A percentile compares a stretch with the other conserved stretches of the same genome.
phyloP scores from a whole-genome alignment of 306 rosid species.

The Notholithocarpus densiflorus region DNA sequence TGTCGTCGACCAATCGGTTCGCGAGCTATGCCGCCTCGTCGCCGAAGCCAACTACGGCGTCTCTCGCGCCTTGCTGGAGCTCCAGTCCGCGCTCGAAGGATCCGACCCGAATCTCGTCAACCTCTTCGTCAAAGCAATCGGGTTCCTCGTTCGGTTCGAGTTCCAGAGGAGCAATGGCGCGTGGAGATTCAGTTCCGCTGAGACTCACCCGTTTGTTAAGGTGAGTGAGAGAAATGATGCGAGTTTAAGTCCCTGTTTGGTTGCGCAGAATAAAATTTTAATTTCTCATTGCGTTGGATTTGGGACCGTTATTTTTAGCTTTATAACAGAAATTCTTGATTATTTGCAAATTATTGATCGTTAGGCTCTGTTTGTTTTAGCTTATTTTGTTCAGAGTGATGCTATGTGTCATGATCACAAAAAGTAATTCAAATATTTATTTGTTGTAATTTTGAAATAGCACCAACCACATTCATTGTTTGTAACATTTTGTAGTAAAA shows the following conservation, averaged over 20 bases:
- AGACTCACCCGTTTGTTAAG: slow-evolving; percentile 71
- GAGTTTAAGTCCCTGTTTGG: background rate
- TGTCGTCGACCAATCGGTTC: slow-evolving; percentile 80
- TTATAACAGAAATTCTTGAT: too few relatives aligned
- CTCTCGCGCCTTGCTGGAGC: slow-evolving; percentile 58
- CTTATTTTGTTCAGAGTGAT: too few relatives aligned
- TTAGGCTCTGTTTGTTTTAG: too few relatives aligned
- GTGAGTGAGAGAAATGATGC: slow-evolving; percentile 35
- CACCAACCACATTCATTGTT: too few relatives aligned
- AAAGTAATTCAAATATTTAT: too few relatives aligned
- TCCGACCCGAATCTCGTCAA: slow-evolving; percentile 47
- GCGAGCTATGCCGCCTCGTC: slow-evolving; percentile 80
- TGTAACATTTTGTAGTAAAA: too few relatives aligned
- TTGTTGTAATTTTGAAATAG: too few relatives aligned
- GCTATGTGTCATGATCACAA: too few relatives aligned
- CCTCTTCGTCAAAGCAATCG: slow-evolving; percentile 73
- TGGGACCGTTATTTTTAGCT: too few relatives aligned
- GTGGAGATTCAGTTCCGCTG: slow-evolving; percentile 40
- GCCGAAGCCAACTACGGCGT: slow-evolving; percentile 43
- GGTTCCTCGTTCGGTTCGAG: slow-evolving; percentile 60
- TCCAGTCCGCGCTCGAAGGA: slow-evolving; percentile 76
- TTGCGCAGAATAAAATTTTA: background rate
- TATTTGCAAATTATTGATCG: too few relatives aligned
- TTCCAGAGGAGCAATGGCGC: slow-evolving; percentile 48
- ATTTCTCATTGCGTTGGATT: background rate